Base-by-base conservation (phyloP, 176 grass and related monocot genomes). In the Eragrostis nindensis region DNA sequence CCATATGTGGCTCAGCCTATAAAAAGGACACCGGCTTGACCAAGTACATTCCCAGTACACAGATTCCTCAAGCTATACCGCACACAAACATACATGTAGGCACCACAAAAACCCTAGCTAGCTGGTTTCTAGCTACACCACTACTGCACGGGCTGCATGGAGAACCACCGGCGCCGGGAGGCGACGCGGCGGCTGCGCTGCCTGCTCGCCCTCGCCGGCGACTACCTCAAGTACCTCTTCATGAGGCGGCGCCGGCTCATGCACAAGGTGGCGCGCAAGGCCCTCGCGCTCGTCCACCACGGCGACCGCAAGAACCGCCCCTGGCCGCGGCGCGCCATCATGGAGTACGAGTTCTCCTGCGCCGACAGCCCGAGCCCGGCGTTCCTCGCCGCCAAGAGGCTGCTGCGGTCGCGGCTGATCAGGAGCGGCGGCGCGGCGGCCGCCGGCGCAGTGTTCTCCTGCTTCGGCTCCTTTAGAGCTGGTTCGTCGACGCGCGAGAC, bases 321-420 rank as follows among this genome's bases (percentile, higher is more conserved):
- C 52, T 32, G 55, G 67, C 57, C 75, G 19, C 36, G 78, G 2
- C 75, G 77, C 25, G 64, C 76, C n/a, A 30, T 82, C 18, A 59
- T 36, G 52, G 94, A 91, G 66, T 78, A 77, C 61, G 91, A 97
- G 80, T 97, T 97, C 86, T 97, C 94, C 14, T 97, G 91, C 62
- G 88, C 73, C 57, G 71, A 80, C 48, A 97, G 86, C 88, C 94
- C 94, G 12, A 79, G 84, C 84, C 90, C 83, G 1, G 54, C 82
- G 44, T 77, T 84, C 18, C 57, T 85, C 22, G 56, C 52, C 13
- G 63, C 68, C 15, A 96, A 73, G 85, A 65, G 76, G 71, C 77
- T 93, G 53, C 72, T 90, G 38, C 79, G 71, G n/a, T 70, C 83
- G 67, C 32, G 86, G 67, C n/a, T 78, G 82, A 44, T 38, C 1